Base-by-base conservation (phyloP, 352 stramenopile species). In the Pythium vanterpoolii region DNA sequence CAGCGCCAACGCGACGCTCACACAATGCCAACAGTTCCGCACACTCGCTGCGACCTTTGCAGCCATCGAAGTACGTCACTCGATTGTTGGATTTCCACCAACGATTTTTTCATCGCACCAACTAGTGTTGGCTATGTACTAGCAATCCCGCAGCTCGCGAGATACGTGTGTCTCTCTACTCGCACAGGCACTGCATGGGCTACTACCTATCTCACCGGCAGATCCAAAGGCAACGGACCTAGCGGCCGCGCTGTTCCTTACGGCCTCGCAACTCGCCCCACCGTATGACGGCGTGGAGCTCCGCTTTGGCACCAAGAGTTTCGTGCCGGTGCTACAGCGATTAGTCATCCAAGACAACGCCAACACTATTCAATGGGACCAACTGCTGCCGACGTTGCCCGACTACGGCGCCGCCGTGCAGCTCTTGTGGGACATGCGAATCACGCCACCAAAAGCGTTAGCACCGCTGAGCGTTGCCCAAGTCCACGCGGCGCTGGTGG, bases 221-320 rank as follows among this genome's bases (percentile, higher is more conserved):
- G 44, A 30, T 24, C 7, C 7, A 28, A 5, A 39, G 26, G 36
- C 47, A 19, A 28, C 18, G 3, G 50, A 55, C n/a, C 67, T 93
- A 26, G 57, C 75, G 4, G 73, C 75, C 28, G 84, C 80, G 26
- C 72, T 94, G 36, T 84, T 84, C 45, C 77, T 94, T 56, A 84
- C 81, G 8, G 72, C 80, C 16, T 84, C 80, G 40, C 55, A 94
- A 68, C 48, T 94, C 36, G 85, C 85, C 6, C 81, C 85, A 14
- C 64, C 83, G 0, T 76, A 93, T 45, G 70, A 87, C 47, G 83
- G 85, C 18, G 68, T 91, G 18, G 83, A 94, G 66, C 67, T 94
- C 16, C 83, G 79, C 9, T 90, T 94, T 40, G 76, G 74, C 13
- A 58, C 72, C 54, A 87, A 87, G 44, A 78, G 60, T 50, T 91